phyloP scores from a whole-genome alignment of 192 early-diverging fungal genomes.

The Coemansia guatemalensis region DNA sequence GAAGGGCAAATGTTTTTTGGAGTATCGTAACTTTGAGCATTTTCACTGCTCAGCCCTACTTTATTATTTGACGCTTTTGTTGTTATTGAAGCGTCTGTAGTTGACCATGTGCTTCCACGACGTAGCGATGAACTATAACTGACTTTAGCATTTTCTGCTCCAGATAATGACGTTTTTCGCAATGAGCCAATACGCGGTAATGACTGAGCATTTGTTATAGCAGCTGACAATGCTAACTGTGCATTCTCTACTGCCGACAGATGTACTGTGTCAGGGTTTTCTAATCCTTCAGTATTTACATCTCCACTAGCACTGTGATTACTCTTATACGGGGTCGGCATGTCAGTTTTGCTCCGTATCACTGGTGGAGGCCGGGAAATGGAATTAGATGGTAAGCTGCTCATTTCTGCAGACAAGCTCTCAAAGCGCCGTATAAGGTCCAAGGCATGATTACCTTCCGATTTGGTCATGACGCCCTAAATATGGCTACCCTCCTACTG shows the following conservation, averaged over 20 bases:
- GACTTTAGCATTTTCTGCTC: background rate
- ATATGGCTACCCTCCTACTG: too few species aligned
- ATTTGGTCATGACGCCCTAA: too few species aligned
- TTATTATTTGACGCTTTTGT: too few species aligned
- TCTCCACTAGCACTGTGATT: too few species aligned
- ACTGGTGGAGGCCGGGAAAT: background rate
- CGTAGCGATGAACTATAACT: too few species aligned
- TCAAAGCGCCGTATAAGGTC: conserved; percentile 49
- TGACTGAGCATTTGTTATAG: conserved; percentile 5
- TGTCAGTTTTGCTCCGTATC: background rate
- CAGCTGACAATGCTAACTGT: conserved; percentile 7
- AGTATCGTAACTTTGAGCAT: too few species aligned
- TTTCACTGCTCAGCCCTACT: too few species aligned
- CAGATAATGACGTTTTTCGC: background rate
- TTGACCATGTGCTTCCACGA: too few species aligned
- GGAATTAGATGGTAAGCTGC: background rate
- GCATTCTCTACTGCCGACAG: background rate
- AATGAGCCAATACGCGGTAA: background rate
- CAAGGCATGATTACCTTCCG: conserved; percentile 17
- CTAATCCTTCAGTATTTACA: too few species aligned
- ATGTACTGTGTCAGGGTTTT: background rate
- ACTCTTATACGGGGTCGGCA: too few species aligned
- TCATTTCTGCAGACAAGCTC: conserved; percentile 25
- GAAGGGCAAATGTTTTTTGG: too few species aligned
- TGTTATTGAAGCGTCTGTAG: too few species aligned